A percentile compares a stretch with the other conserved stretches of the same genome.
Evolutionary conservation across 768 basidiomycete species (phyloP).

Genomic region (Leccinellum rugosiceps): DNA sequence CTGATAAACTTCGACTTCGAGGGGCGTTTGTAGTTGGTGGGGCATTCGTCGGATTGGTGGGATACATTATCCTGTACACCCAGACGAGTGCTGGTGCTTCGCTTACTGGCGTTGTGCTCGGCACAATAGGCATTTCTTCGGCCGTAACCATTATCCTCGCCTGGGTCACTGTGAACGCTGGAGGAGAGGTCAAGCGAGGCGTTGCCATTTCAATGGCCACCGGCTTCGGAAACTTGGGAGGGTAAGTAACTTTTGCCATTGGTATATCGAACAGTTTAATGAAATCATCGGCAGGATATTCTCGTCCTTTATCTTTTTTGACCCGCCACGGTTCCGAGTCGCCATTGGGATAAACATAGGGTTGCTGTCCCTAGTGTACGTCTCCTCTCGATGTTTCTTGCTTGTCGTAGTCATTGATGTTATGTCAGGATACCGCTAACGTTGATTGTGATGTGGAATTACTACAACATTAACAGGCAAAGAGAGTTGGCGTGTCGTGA

Average conservation of each 20-base stretch:
- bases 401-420: conserved; percentile 26
- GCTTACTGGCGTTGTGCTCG: conserved; percentile 46
- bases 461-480: conserved; percentile 42
- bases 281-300: conserved; percentile 29
- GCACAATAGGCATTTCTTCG: conserved; percentile 48
- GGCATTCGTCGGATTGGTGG: conserved; percentile 40
- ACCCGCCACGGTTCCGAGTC: conserved; percentile 35
- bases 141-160: conserved; percentile 41
- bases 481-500: conserved; percentile 42
- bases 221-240: conserved; percentile 55
- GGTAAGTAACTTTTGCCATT: conserved; percentile 31
- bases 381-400: conserved; percentile 6
- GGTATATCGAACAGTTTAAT: neutral
- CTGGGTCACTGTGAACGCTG: conserved; percentile 52
- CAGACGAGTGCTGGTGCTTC: conserved; percentile 13
- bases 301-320: conserved; percentile 39
- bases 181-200: conserved; percentile 50
- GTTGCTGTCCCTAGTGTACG: conserved; percentile 24
- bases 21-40: conserved; percentile 48
- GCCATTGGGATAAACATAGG: conserved; percentile 31
- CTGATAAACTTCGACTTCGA: conserved; percentile 39
- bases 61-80: conserved; percentile 45
- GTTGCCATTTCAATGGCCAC: conserved; percentile 50
- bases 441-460: conserved; percentile 43
- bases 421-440: conserved; percentile 36